phyloP scores from a whole-genome alignment of 2,329 filamentous ascomycete genomes.

The Daldinia sp. region DNA sequence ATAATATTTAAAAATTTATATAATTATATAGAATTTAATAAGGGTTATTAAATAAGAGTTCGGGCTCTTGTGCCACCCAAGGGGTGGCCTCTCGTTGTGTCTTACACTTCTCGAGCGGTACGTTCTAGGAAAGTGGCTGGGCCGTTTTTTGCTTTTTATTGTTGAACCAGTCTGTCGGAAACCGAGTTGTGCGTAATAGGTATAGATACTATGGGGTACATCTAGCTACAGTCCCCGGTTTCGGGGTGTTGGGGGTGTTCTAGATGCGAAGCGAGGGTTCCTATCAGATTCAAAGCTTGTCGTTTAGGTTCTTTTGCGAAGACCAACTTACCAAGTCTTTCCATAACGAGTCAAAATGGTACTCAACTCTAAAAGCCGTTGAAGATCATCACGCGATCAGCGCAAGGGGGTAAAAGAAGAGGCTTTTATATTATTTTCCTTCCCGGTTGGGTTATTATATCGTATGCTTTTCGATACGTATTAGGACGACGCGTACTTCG shows the following conservation, averaged over 20 bases:
- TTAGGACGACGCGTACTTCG: constrained; percentile 7
- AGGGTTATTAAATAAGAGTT: no score
- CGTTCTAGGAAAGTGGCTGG: constrained; percentile 3
- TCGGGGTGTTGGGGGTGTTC: constrained; percentile 27
- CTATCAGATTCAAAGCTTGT: constrained; percentile 19
- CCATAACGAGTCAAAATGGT: constrained; percentile 9
- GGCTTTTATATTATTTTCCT: constrained; percentile 15
- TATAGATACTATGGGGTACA: constrained; percentile 28
- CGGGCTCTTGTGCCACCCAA: no score
- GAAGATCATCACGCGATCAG: constrained; percentile 31
- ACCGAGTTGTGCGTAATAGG: constrained; percentile 13
- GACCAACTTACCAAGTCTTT: constrained; percentile 2
- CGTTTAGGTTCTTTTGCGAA: constrained; percentile 6
- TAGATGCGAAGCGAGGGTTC: constrained; percentile 16
- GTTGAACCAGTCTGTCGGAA: constrained; percentile 32
- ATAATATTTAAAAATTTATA: no score
- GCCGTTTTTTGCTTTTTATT: neutral
- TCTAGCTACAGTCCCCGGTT: constrained; percentile 17
- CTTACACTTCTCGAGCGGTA: constrained; percentile 1
- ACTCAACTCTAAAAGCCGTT: constrained; percentile 16
- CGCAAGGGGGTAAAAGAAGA: neutral
- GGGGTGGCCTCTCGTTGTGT: no score
- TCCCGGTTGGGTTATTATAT: constrained; percentile 20
- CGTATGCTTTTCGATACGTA: constrained; percentile 3
- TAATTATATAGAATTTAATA: no score